Conservation (phyloP, 1,284 basidiomycete genomes). For the Gymnopus androsaceus region DNA sequence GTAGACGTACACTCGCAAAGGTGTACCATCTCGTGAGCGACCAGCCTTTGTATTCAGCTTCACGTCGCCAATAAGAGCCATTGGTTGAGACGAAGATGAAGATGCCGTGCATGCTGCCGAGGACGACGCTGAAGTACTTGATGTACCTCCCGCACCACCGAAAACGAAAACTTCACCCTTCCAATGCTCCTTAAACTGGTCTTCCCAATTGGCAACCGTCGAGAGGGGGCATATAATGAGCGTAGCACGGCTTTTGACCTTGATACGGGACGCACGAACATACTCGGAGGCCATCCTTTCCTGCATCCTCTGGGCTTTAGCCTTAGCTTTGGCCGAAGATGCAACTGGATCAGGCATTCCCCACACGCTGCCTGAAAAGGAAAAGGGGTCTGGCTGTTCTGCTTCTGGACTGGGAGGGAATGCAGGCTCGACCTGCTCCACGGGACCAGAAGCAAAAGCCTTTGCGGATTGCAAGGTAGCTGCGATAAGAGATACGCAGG, state of each 20-base stretch:
- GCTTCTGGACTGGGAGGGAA: conserved; percentile 42
- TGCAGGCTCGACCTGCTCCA: conserved; percentile 46
- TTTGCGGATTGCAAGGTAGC: conserved; percentile 76
- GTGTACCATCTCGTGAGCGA: conserved; percentile 47
- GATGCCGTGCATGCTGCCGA: conserved; percentile 20
- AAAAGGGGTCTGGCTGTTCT: conserved; percentile 52
- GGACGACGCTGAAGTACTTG: conserved; percentile 31
- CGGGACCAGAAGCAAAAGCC: conserved; percentile 63
- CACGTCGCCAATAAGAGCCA: conserved; percentile 30
- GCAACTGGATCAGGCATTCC: conserved; percentile 67
- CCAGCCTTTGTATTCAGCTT: conserved; percentile 37
- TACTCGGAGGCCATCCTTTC: conserved; percentile 73
- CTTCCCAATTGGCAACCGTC: conserved; percentile 98
- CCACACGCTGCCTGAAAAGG: conserved; percentile 81
- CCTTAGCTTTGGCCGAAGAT: conserved; percentile 56
- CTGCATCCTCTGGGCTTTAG: conserved; percentile 60
- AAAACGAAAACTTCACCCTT: conserved; percentile 78
- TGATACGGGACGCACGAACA: conserved; percentile 71
- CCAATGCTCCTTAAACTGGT: conserved; percentile 97
- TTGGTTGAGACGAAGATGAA: conserved; percentile 19
- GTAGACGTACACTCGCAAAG: conserved; percentile 89
- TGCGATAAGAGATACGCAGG: conserved; percentile 89
- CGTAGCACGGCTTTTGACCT: conserved; percentile 83
- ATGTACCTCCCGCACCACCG: conserved; percentile 65
- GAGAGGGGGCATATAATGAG: conserved; percentile 97